Base-by-base conservation (phyloP, 2,329 filamentous ascomycete genomes). In the Ophiostoma angusticollis region DNA sequence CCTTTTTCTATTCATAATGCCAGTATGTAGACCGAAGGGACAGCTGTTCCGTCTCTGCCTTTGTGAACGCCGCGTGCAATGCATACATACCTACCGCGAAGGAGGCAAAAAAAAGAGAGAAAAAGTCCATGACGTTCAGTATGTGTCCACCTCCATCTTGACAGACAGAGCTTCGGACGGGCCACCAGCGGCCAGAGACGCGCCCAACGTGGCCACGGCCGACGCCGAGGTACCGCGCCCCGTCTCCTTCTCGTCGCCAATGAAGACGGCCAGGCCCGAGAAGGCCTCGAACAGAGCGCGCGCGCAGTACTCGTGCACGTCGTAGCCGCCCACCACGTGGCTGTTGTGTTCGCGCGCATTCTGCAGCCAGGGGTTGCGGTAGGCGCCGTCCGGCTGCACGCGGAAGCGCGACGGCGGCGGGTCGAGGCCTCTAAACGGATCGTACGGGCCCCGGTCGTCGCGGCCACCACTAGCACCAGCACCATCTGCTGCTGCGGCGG, bases 201-300 rank as follows among this genome's bases (percentile, higher is more conserved):
- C 57, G 7, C 51, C 54, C 3, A 54, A 45, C 3, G 50, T 52
- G 2, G 56, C 58, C 16, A 62, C 57, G 34, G 63, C 53, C 1
- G 54, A 52, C 4, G 50, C 54, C 4, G 49, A 50, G 35, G 31
- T 27, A 3, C 40, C 41, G 50, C 53, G 52, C 7, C 53, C 55
- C 32, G 51, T 56, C 31, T 64, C 60, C 58, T 72, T 73, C 53
- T 93, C 87, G 32, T 95, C 85, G 25, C 74, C 80, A 30, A 98
- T 67, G 50, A 93, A 93, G 30, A 93, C 83, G 1, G 83, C 85
- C 44, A 98, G 58, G 0, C 93, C 91, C 0, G 84, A 77, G 60
- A 95, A 96, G 0, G 89, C 86, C 54, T 95, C 87, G 44, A 84
- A 82, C 54, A 98, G 63, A 18, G 84, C 79, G 18, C 87, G 70